Base-by-base conservation (phyloP, 1,139 yeast genomes). In the Pichia sp. region DNA sequence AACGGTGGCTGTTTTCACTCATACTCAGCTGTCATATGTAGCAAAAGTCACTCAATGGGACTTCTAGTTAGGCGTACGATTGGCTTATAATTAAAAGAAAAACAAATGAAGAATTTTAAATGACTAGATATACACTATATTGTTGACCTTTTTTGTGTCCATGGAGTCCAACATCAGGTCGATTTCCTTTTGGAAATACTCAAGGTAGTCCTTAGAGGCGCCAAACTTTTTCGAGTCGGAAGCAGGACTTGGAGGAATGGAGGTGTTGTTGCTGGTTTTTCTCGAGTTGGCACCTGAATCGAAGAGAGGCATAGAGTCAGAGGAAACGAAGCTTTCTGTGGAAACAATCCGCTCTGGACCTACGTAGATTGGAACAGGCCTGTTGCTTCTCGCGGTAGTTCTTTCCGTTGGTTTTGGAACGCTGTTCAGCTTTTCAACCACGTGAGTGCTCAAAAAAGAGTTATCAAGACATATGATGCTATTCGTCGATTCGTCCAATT, bases 391-490 rank as follows among this genome's bases (percentile, higher is more conserved):
- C 19, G 10, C 19, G 19, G 34, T 34, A 9, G 18, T 8, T n/a
- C 9, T n/a, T n/a, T n/a, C 37, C 18, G 18, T 16, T n/a, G 37
- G 37, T 34, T 34, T 13, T 13, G 37, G 18, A 34, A 16, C 12
- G 22, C 16, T 19, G 18, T 22, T 34, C 16, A 18, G 23, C 18
- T 8, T 31, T 25, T 26, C 23, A 0, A 47, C 3, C 21, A 16
- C 41, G 36, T 57, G 60, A 7, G 50, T 36, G 40, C 57, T 52
- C 21, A 57, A 22, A 23, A 31, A 54, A 7, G 44, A 25, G 8
- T 36, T 21, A 40, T 57, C 60, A 9, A 57, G 23, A 30, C 58
- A 55, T 4, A 55, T 13, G n/a, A 57, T 39, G 7, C 37, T 45
- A 19, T 51, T 21, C 3, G 23, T n/a, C 19, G 21, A 19, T 10